Evolutionary conservation across 176 grass and related monocot species (phyloP).

Genomic region (Triticum timopheevii): DNA sequence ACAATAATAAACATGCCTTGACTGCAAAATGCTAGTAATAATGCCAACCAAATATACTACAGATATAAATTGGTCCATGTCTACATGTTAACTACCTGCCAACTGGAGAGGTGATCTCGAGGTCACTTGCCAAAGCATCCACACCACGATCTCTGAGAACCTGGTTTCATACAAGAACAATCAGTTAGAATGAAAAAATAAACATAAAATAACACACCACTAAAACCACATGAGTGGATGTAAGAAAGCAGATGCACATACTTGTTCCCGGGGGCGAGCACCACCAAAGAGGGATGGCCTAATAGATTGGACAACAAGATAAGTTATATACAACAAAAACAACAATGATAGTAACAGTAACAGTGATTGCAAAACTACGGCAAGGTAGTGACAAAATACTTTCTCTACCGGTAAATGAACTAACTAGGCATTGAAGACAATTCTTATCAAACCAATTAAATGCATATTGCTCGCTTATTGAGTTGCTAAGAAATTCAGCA

Average conservation of each 20-base stretch:
- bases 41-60: background rate
- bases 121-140: slow-evolving; percentile 60
- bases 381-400: background rate
- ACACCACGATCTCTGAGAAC: slow-evolving; percentile 95
- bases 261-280: slow-evolving; percentile 86
- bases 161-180: slow-evolving; percentile 38
- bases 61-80: background rate
- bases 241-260: slow-evolving; percentile 36
- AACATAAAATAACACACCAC: background rate
- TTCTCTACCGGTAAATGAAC: background rate
- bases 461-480: background rate
- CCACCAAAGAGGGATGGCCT: slow-evolving; percentile 88
- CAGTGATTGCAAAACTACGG: background rate
- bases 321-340: slow-evolving; percentile 1
- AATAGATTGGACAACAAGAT: slow-evolving; percentile 29
- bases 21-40: background rate
- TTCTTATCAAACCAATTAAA: slow-evolving; percentile 8
- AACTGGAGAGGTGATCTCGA: slow-evolving; percentile 57
- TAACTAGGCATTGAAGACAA: background rate
- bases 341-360: background rate
- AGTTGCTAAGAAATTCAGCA: slow-evolving; percentile 5
- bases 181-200: background rate
- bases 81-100: slow-evolving; percentile 52
- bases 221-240: background rate
- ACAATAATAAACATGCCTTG: background rate